Evolutionary conservation across 202 grass and related monocot genomes (phyloP), one percentile per base, ranked within the genome.

Genomic region (Zizania palustris): DNA sequence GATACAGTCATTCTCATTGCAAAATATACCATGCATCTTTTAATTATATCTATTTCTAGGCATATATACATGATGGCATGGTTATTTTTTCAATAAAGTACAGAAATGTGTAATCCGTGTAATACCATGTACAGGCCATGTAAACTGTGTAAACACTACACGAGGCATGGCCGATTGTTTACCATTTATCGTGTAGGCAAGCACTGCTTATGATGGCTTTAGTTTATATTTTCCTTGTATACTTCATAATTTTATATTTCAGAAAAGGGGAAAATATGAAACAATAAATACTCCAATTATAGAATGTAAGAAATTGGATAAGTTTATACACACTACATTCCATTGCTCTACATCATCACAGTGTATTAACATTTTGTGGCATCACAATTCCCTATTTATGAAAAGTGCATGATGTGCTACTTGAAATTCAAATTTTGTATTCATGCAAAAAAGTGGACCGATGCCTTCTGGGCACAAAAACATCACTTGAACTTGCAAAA

Each of bases 171-270:
- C 28, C 2, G 28, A 28, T 28, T 28, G 28, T 28, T 28, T 28
- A 28, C 28, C 28, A 28, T 28, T 28, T 28, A 28, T 28, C 28
- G 28, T 28, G 28, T 28, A 28, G 28, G 28, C 28, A 28, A 28
- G 28, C 28, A 28, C 28, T 28, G 45, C 45, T 13, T 67, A 15
- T 60, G 10, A 35, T 67, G 60, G 13, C 37, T 53, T 65, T 60
- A 42, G 7, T 37, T 76, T 65, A 13, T 69, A 9, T 65, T 72
- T 64, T 64, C 63, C 16, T 12, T 71, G 19, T 63, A 63, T 80
- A 60, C 11, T 67, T 55, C 11, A 20, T 67, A 45, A 53, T 54
- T 49, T 67, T 58, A 74, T 5, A 36, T 60, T 37, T 21, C 16
- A 73, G 41, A 73, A 61, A 82, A 43, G 19, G 28, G 28, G 8